Conservation (phyloP, 2,329 filamentous ascomycete genomes). For the Penicillium aurantiogriseum region DNA sequence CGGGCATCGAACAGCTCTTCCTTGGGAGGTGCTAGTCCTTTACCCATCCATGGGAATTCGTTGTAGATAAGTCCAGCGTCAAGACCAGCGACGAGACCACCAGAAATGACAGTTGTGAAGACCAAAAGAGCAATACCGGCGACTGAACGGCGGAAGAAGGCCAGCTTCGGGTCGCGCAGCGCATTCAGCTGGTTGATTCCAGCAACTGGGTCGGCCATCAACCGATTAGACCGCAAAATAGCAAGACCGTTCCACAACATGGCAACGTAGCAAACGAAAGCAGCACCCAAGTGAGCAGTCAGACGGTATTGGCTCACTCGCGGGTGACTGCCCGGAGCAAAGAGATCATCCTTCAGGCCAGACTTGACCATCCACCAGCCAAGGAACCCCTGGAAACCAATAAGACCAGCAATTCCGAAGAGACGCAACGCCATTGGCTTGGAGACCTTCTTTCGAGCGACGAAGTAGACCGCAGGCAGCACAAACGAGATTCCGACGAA, state of each 20-base stretch:
- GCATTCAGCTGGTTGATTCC: constrained; percentile 60
- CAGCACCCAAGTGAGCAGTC: constrained; percentile 82
- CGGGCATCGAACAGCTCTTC: constrained; percentile 81
- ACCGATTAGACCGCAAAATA: constrained; percentile 73
- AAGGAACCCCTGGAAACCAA: constrained; percentile 91
- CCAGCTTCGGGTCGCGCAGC: constrained; percentile 66
- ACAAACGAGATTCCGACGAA: constrained; percentile 88
- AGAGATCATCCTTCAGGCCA: constrained; percentile 91
- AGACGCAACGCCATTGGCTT: constrained; percentile 74
- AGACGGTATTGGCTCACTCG: constrained; percentile 93
- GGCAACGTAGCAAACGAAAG: constrained; percentile 88
- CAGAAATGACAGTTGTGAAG: constrained; percentile 89
- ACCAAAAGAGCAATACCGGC: constrained; percentile 70
- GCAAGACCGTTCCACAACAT: constrained; percentile 89
- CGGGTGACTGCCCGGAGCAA: constrained; percentile 84
- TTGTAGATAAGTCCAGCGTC: constrained; percentile 98
- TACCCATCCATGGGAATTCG: constrained; percentile 94
- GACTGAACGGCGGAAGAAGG: constrained; percentile 70
- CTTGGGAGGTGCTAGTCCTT: constrained; percentile 74
- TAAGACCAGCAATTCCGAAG: constrained; percentile 78
- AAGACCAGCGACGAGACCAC: constrained; percentile 87
- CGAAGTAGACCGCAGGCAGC: constrained; percentile 82
- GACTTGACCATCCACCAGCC: constrained; percentile 99
- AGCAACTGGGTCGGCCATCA: constrained; percentile 65
- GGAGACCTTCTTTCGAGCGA: constrained; percentile 75